These are phyloP conservation scores for Microbotryum intermedium DNA, from an alignment of 1,284 basidiomycete species.

Conservation along the genomic window DNA sequence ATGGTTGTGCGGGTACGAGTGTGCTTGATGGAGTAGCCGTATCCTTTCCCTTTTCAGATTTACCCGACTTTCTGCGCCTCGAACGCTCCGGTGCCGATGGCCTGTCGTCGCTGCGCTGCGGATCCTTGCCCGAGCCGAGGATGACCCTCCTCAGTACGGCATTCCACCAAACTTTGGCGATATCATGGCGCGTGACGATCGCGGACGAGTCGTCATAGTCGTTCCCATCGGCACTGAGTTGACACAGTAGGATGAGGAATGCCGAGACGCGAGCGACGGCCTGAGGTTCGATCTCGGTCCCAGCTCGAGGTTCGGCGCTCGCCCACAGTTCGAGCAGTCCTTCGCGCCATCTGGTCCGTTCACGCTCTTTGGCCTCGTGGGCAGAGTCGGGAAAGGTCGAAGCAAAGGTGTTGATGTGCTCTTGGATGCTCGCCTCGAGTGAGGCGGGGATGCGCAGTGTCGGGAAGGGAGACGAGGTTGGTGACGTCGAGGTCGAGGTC, in stretches of 20 bases:
- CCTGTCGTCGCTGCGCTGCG: neutral
- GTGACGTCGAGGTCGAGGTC: neutral
- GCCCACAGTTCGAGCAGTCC: constrained; percentile 24
- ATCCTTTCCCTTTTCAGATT: constrained; percentile 16
- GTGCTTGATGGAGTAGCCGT: neutral
- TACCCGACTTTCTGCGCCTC: constrained; percentile 8
- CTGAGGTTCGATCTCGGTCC: constrained; percentile 17
- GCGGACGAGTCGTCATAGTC: constrained; percentile 25
- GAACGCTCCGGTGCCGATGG: neutral
- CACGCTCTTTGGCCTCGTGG: constrained; percentile 9
- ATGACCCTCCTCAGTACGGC: constrained; percentile 18
- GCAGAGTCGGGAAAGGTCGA: neutral
- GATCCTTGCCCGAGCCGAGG: constrained; percentile 20
- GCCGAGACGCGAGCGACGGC: constrained; percentile 19
- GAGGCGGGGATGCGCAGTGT: neutral
- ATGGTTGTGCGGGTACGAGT: neutral
- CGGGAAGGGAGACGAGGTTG: neutral
- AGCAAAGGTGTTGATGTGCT: neutral
- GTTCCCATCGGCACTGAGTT: constrained; percentile 16
- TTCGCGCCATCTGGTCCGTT: constrained; percentile 21
- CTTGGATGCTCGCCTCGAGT: neutral
- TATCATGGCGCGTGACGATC: constrained; percentile 15
- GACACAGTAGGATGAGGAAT: constrained; percentile 18
- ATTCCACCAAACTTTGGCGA: constrained; percentile 25
- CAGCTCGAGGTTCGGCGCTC: constrained; percentile 16